Conservation (phyloP, 176 grass and related monocot species). For the Chrysopogon serrulatus region DNA sequence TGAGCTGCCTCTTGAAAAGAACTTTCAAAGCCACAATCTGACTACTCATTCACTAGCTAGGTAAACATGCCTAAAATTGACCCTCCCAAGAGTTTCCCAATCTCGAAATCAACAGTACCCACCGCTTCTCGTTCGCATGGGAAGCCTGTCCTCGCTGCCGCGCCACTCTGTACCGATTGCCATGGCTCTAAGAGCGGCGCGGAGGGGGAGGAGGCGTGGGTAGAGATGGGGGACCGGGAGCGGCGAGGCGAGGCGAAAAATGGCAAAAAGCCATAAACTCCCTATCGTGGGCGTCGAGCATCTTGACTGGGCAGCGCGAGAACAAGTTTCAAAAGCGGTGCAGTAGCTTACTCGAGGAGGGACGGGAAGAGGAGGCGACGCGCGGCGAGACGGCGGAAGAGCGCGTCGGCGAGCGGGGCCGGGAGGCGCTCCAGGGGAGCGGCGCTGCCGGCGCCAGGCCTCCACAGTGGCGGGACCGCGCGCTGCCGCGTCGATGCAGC, state of each 20-base stretch:
- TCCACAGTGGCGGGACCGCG: slow-evolving; percentile 49
- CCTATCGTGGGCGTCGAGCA: neutral
- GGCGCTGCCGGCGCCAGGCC: slow-evolving; percentile 74
- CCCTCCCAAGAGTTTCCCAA: slow-evolving; percentile 75
- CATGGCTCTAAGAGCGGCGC: neutral
- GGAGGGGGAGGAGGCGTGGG: neutral
- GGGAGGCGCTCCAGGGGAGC: slow-evolving; percentile 83
- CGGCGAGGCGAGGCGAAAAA: neutral
- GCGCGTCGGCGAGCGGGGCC: slow-evolving; percentile 57
- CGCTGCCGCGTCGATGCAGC: slow-evolving; percentile 62
- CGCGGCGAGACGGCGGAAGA: slow-evolving; percentile 58
- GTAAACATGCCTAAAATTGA: slow-evolving; percentile 94
- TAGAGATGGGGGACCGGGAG: neutral
- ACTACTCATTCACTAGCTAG: slow-evolving; percentile 57
- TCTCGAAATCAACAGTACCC: slow-evolving; percentile 76
- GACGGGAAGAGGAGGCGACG: slow-evolving; percentile 72
- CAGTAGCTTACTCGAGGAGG: slow-evolving; percentile 63
- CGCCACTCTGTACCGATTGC: neutral
- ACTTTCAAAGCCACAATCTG: slow-evolving; percentile 91
- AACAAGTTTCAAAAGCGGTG: neutral
- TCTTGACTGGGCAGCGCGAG: neutral
- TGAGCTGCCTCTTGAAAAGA: slow-evolving; percentile 93
- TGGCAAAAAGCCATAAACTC: neutral
- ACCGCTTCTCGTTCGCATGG: slow-evolving; percentile 46
- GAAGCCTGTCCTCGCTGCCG: slow-evolving; percentile 14